Evolutionary conservation across 495 filamentous ascomycete species (phyloP), one percentile per base, ranked within the genome.

Genomic region (Diplogelasinospora grovesii): DNA sequence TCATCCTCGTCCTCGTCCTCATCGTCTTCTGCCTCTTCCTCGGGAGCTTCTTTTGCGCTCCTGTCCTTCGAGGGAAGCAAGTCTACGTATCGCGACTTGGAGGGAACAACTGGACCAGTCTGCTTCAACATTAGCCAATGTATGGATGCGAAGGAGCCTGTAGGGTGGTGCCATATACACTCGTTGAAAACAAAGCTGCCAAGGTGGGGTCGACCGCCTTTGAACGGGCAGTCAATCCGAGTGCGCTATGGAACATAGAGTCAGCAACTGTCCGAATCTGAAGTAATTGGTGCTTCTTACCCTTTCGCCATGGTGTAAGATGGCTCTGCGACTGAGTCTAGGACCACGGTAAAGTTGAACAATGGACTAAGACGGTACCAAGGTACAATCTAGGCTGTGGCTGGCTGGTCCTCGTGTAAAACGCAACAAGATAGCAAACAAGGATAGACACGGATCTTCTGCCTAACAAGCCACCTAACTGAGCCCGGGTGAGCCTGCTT

Each of bases 151-250:
- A 47, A 27, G 33, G 23, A 19, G 4, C 10, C 18, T 13, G 13
- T 14, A 10, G n/a, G 11, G 28, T 71, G 76, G 57, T 67, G 85
- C 83, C 27, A 75, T 83, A 62, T 69, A 92, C 88, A 68, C 85
- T 90, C 20, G 75, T 69, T 21, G 82, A 72, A 63, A 96, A 96
- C 19, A 96, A 73, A 34, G 84, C 82, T 46, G 83, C 79, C 48
- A 96, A 54, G 38, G 71, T 63, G 46, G 85, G 82, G 66, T 96
- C 86, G 48, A 93, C 70, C 46, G 74, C 67, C 52, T 70, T 70
- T 32, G 57, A 56, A 1, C 64, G 54, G 37, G 60, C 68, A 27
- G 51, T 32, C 28, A 73, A 34, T 22, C 34, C 36, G 18, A 46
- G 41, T 45, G 59, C 65, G 43, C 64, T 70, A 28, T 3, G 36